A percentile compares a stretch with the other conserved stretches of the same genome.
These are phyloP conservation scores for Terfezia claveryi DNA, from an alignment of 495 filamentous ascomycete genomes.

Conservation along the genomic window DNA sequence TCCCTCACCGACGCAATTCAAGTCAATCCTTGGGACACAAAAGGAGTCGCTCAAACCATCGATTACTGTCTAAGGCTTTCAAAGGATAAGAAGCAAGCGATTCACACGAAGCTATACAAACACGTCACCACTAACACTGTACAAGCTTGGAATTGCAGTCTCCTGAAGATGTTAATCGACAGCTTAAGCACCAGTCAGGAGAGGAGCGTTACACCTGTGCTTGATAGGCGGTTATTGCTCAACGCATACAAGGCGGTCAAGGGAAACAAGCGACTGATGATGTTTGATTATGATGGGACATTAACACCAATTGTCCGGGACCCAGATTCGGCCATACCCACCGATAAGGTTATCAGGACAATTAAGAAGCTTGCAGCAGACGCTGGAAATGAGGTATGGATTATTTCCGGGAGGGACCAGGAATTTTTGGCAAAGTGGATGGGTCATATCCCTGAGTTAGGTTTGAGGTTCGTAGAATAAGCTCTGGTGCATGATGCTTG, in stretches of 20 bases:
- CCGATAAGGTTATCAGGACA: constrained; percentile 54
- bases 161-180: constrained; percentile 51
- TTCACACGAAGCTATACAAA: constrained; percentile 44
- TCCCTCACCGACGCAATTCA: constrained; percentile 67
- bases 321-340: constrained; percentile 67
- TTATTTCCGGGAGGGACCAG: constrained; percentile 83
- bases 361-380: constrained; percentile 61
- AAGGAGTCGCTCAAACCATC: constrained; percentile 58
- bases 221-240: constrained; percentile 49
- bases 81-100: constrained; percentile 32
- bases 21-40: constrained; percentile 83
- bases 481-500: neutral
- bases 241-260: constrained; percentile 45
- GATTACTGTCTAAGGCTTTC: constrained; percentile 56
- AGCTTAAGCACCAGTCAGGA: constrained; percentile 38
- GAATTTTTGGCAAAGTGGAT: constrained; percentile 71
- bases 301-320: constrained; percentile 90
- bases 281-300: constrained; percentile 98
- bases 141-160: constrained; percentile 57
- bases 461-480: constrained; percentile 31
- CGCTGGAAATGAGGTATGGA: constrained; percentile 76
- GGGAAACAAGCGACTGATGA: constrained; percentile 50
- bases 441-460: constrained; percentile 62
- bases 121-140: constrained; percentile 70
- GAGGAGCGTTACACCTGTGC: constrained; percentile 53